These are phyloP conservation scores for Phylloporus sp. DNA, from an alignment of 768 basidiomycete species.

Conservation along the genomic window DNA sequence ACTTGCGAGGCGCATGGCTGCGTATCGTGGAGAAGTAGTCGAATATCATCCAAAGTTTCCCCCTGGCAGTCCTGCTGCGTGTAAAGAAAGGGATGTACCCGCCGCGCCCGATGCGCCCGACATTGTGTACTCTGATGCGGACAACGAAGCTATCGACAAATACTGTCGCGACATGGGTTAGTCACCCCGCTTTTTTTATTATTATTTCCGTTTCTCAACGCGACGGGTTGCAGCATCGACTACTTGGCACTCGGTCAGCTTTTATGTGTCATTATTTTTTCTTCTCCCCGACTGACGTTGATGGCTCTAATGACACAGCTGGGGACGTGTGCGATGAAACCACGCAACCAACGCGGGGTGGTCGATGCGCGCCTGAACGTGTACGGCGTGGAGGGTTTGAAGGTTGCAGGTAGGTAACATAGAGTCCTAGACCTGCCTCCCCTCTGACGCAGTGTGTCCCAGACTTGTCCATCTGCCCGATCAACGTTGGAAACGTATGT, in stretches of 20 bases:
- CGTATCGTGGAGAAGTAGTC: constrained; percentile 20
- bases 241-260: constrained; percentile 17
- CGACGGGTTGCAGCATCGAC: not conserved
- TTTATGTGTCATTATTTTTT: too few relatives aligned
- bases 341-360: constrained; percentile 53
- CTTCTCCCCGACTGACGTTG: not conserved
- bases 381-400: constrained; percentile 53
- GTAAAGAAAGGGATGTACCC: constrained; percentile 16
- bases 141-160: constrained; percentile 30
- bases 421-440: too few relatives aligned
- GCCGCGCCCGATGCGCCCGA: constrained; percentile 25
- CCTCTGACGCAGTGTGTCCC: not conserved
- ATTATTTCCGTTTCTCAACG: not conserved
- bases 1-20: constrained; percentile 47
- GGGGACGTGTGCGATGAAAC: constrained; percentile 68
- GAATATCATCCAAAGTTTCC: constrained; percentile 29
- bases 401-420: constrained; percentile 49
- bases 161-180: constrained; percentile 20
- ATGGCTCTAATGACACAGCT: constrained; percentile 33
- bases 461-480: constrained; percentile 37
- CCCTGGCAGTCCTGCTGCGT: constrained; percentile 24
- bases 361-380: constrained; percentile 59
- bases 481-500: constrained; percentile 23
- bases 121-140: constrained; percentile 31
- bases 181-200: not conserved